Evolutionary conservation across 805 yeast genomes (phyloP).

Genomic region (Sungouiozyma ichnusensis): DNA sequence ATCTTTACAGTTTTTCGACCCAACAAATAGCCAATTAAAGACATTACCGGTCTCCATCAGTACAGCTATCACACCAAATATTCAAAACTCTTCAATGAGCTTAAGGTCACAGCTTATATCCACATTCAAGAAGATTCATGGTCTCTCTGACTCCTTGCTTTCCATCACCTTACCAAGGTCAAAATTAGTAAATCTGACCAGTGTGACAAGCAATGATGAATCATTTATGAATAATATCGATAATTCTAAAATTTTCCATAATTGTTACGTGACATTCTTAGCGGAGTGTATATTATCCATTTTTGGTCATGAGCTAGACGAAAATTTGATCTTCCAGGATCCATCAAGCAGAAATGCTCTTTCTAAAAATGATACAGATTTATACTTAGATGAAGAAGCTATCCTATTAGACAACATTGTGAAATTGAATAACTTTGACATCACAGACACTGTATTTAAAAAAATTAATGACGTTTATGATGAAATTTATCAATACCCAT

Average conservation of each 20-base stretch:
- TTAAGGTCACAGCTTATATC: conserved; percentile 8
- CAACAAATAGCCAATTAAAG: conserved; percentile 1
- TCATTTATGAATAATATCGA: conserved; percentile 2
- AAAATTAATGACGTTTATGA: conserved; percentile 9
- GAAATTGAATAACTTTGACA: conserved; percentile 5
- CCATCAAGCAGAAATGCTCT: not conserved
- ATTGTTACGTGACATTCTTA: conserved; percentile 7
- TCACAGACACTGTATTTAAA: conserved; percentile 7
- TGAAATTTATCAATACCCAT: conserved; percentile 8
- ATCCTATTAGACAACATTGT: conserved; percentile 6
- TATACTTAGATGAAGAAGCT: not conserved
- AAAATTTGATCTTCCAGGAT: not conserved
- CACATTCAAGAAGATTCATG: conserved; percentile 3
- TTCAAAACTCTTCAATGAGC: not conserved
- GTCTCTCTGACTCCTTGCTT: conserved; percentile 5
- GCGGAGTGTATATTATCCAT: conserved; percentile 7
- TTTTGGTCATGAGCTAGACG: conserved; percentile 5
- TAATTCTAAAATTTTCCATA: conserved; percentile 7
- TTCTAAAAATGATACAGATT: conserved; percentile 3
- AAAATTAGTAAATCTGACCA: conserved; percentile 3
- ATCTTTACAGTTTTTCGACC: conserved; percentile 11
- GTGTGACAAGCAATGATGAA: conserved; percentile 5
- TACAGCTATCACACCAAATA: not conserved
- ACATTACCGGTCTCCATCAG: conserved; percentile 7
- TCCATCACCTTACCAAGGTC: conserved; percentile 10